Percentiles rank a stretch among this genome's conserved stretches.
These are phyloP conservation scores for Cinchona pubescens DNA, from an alignment of 257 asterid species.

Conservation along the genomic window DNA sequence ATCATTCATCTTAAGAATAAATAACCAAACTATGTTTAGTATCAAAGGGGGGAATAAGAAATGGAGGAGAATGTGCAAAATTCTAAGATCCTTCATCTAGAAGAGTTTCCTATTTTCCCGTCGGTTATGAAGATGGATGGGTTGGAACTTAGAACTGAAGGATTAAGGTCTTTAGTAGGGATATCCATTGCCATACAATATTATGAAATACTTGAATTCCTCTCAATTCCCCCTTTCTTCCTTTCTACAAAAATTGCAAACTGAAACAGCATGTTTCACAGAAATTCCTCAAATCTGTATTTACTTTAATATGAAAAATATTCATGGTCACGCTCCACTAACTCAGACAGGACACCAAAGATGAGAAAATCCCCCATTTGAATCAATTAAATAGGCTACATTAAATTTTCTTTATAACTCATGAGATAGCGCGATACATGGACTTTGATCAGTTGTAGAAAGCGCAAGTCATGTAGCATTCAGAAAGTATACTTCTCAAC, in stretches of 20 bases:
- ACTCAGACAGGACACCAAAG: not conserved
- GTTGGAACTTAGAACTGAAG: not conserved
- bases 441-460: not conserved
- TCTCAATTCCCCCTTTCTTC: not conserved
- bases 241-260: not conserved
- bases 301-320: not conserved
- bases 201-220: not conserved
- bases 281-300: not conserved
- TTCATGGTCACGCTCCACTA: not conserved
- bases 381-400: not conserved
- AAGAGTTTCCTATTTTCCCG: not conserved
- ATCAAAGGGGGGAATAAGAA: not conserved
- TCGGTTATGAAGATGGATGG: too few relatives aligned
- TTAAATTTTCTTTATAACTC: not conserved
- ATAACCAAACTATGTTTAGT: not conserved
- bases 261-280: not conserved
- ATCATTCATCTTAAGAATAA: not conserved
- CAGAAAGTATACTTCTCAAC: not conserved
- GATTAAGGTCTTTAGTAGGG: not conserved
- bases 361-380: not conserved
- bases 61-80: not conserved
- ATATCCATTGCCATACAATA: not conserved
- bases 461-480: not conserved
- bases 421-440: not conserved
- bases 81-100: not conserved